phyloP scores from a whole-genome alignment of 805 yeast species.

The Kluyveromyces lactis region DNA sequence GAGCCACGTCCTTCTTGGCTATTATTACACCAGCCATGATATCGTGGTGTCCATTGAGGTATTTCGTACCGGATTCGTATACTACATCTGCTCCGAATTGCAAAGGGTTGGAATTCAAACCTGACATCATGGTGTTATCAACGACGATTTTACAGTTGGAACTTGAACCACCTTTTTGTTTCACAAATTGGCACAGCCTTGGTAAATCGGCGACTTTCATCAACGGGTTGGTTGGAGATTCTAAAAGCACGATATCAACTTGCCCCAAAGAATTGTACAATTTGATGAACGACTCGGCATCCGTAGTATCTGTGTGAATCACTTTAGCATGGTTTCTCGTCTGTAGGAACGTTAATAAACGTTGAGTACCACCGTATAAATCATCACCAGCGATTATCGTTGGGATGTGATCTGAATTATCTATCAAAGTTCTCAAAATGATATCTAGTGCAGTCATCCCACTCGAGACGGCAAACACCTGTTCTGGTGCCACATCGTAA shows the following conservation, averaged over 20 bases:
- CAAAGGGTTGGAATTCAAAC: slow-evolving; percentile 74
- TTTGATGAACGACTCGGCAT: slow-evolving; percentile 49
- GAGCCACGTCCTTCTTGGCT: slow-evolving; percentile 56
- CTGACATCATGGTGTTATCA: slow-evolving; percentile 97
- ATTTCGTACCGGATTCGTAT: slow-evolving; percentile 90
- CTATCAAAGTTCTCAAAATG: slow-evolving; percentile 53
- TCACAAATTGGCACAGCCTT: slow-evolving; percentile 57
- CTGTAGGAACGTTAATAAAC: slow-evolving; percentile 67
- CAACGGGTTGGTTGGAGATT: slow-evolving; percentile 90
- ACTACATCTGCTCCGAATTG: slow-evolving; percentile 85
- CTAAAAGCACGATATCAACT: slow-evolving; percentile 51
- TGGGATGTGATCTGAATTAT: slow-evolving; percentile 34
- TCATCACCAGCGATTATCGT: slow-evolving; percentile 93
- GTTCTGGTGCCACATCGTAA: slow-evolving; percentile 55
- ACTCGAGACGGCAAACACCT: slow-evolving; percentile 73
- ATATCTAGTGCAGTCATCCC: slow-evolving; percentile 95
- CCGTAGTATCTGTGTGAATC: slow-evolving; percentile 75
- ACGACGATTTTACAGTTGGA: slow-evolving; percentile 72
- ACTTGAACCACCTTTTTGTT: slow-evolving; percentile 35
- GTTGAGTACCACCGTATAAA: slow-evolving; percentile 87
- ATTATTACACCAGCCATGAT: slow-evolving; percentile 94
- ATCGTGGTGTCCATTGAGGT: slow-evolving; percentile 90
- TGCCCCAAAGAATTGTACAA: slow-evolving; percentile 52
- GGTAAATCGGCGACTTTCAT: slow-evolving; percentile 80
- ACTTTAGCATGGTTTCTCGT: slow-evolving; percentile 58